Evolutionary conservation across 2,329 filamentous ascomycete genomes (phyloP).

Genomic region (Mycocentrospora acerina): DNA sequence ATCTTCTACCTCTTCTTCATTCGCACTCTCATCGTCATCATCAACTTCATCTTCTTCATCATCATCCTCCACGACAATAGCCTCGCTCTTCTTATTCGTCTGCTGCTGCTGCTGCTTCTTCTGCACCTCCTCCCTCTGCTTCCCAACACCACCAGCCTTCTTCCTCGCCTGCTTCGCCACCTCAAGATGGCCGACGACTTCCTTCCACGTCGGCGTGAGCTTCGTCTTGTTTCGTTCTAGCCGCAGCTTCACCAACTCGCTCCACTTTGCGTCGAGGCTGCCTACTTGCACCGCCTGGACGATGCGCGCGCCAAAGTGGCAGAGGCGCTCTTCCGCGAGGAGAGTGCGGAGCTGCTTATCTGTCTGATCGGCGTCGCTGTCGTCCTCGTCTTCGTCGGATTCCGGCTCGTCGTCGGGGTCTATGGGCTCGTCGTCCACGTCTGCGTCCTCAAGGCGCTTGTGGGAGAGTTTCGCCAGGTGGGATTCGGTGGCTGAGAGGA

Average conservation of each 20-base stretch:
- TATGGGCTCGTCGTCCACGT: constrained; percentile 72
- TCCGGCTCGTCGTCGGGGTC: constrained; percentile 65
- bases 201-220: constrained; percentile 82
- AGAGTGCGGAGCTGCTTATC: constrained; percentile 65
- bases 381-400: constrained; percentile 58
- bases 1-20: constrained; percentile 38
- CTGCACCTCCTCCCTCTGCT: constrained; percentile 34
- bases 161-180: constrained; percentile 47
- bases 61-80: constrained; percentile 37
- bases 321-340: constrained; percentile 80
- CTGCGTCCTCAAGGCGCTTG: constrained; percentile 44
- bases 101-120: too few species aligned
- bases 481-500: constrained; percentile 77
- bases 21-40: constrained; percentile 45
- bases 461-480: constrained; percentile 51
- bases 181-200: constrained; percentile 79
- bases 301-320: constrained; percentile 80
- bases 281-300: constrained; percentile 77
- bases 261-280: constrained; percentile 63
- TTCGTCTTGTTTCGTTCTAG: constrained; percentile 77
- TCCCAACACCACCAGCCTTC: constrained; percentile 39
- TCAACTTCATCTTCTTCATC: constrained; percentile 31
- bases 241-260: constrained; percentile 63
- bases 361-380: constrained; percentile 44
- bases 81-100: constrained; percentile 47